Evolutionary conservation across 768 basidiomycete genomes (phyloP), one percentile per base, ranked within the genome.

Genomic region (Kwoniella europaea): DNA sequence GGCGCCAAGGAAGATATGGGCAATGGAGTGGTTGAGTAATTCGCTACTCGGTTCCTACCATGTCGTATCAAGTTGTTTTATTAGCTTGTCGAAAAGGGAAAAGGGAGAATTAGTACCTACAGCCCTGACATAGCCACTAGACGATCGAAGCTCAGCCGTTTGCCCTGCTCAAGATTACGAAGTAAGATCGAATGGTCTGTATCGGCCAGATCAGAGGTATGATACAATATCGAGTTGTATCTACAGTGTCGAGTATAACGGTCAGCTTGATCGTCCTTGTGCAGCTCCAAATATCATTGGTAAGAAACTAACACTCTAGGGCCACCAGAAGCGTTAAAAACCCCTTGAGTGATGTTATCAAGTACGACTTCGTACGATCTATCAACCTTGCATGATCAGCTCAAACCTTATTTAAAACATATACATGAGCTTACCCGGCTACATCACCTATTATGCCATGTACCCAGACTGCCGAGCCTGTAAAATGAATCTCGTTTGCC

Each of bases 281-380:
- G 0, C 22, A n/a, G 43, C 12, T 55, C 15, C 9, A 20, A 58
- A n/a, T 43, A 9, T 2, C 52, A 44, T n/a, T 22, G 12, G 27
- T 60, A 56, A n/a, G 10, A 22, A 44, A 76, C 76, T 71, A 16
- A 79, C 76, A 69, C 59, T 63, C 73, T 68, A 0, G 67, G 35
- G 10, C 67, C 69, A 9, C 64, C 74, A 5, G 73, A 65, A 16
- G 74, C 73, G 50, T 73, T 62, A 44, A 55, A 80, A n/a, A 69
- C 42, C 7, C 77, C 79, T 35, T 70, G 64, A 16, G 65, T 63
- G 13, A 20, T 20, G 16, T 71, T 65, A 63, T 80, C 79, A 27
- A 80, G 24, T 15, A 59, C 1, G 10, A 80, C 79, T 54, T 77
- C 76, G 65, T 71, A 80, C 12, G 68, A 46, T 12, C 78, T 75